A percentile compares a stretch with the other conserved stretches of the same genome.
phyloP scores from a whole-genome alignment of 2,329 filamentous ascomycete genomes.

The Aspergillus pseudoviridinutans region DNA sequence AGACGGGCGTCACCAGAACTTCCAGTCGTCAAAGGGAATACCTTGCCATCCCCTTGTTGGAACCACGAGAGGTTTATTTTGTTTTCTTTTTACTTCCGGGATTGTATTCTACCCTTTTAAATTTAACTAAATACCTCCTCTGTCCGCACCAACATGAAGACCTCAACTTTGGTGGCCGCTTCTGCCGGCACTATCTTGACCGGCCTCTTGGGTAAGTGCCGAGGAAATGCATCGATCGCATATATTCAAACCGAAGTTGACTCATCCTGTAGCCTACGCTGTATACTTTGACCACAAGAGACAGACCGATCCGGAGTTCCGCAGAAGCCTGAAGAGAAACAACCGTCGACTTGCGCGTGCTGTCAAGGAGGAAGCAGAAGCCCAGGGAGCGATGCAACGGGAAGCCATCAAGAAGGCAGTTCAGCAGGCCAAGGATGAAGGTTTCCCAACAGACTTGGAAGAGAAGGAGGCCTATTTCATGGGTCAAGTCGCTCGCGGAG shows the following conservation, averaged over 20 bases:
- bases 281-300: conserved; percentile 64
- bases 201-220: conserved; percentile 49
- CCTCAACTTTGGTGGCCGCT: conserved; percentile 56
- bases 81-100: neutral
- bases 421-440: conserved; percentile 79
- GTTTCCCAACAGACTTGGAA: conserved; percentile 84
- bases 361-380: conserved; percentile 47
- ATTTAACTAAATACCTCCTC: neutral
- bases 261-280: conserved; percentile 51
- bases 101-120: conserved; percentile 6
- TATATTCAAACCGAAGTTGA: neutral
- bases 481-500: conserved; percentile 86
- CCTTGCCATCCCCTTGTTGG: neutral
- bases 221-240: neutral
- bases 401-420: conserved; percentile 71
- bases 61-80: neutral
- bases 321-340: conserved; percentile 53
- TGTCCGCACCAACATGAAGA: conserved; percentile 44
- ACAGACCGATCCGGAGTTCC: conserved; percentile 61
- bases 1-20: conserved; percentile 8
- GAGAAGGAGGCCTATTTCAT: conserved; percentile 97
- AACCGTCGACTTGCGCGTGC: conserved; percentile 45
- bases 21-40: conserved; percentile 1
- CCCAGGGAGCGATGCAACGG: conserved; percentile 45
- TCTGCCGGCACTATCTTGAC: conserved; percentile 57